phyloP scores from a whole-genome alignment of 805 yeast genomes.

The Ogataea siamensis region DNA sequence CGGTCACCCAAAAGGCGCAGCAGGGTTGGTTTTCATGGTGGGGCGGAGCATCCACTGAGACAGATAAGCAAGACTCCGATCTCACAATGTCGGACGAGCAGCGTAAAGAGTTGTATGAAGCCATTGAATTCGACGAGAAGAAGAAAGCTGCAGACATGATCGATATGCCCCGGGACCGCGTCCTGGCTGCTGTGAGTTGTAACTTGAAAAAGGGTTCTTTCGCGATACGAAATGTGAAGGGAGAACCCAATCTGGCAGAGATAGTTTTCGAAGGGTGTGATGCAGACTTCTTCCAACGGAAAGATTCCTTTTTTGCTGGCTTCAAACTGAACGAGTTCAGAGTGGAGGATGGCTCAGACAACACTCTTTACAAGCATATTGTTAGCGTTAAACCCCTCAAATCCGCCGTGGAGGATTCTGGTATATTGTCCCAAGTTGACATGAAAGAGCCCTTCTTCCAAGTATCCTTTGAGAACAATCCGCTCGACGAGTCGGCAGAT shows the following conservation, averaged over 20 bases:
- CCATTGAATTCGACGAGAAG: conserved; percentile 84
- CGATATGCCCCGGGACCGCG: conserved; percentile 71
- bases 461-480: conserved; percentile 80
- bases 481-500: conserved; percentile 81
- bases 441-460: conserved; percentile 68
- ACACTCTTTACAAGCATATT: conserved; percentile 79
- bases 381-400: conserved; percentile 75
- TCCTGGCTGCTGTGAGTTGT: conserved; percentile 65
- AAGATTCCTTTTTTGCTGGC: conserved; percentile 70
- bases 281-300: conserved; percentile 69
- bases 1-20: conserved; percentile 8
- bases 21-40: conserved; percentile 70
- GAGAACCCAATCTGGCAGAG: conserved; percentile 59
- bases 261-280: conserved; percentile 80
- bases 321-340: conserved; percentile 78
- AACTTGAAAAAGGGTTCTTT: conserved; percentile 76
- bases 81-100: conserved; percentile 79
- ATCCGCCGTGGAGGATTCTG: conserved; percentile 34
- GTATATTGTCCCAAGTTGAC: conserved; percentile 14
- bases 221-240: conserved; percentile 47
- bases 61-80: conserved; percentile 27
- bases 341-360: conserved; percentile 82
- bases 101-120: conserved; percentile 83
- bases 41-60: conserved; percentile 41
- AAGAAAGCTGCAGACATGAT: conserved; percentile 48